Base-by-base conservation (phyloP, 78 protist species). In the Carpediemonas membranifera region DNA sequence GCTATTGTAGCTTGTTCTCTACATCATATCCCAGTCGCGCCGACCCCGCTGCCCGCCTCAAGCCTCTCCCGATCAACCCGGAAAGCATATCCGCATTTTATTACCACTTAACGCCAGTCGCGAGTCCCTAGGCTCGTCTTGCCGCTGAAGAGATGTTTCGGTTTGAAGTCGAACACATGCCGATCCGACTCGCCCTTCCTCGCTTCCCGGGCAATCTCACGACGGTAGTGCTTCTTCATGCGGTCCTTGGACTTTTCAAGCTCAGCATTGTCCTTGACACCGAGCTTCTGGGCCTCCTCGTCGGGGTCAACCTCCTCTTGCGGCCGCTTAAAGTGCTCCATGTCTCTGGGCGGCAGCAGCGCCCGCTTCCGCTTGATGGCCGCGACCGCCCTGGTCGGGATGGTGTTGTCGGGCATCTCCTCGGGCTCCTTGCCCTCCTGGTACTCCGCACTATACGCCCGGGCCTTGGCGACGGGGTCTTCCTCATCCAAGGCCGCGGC, bases 81-180 rank as follows among this genome's bases (percentile, higher is more conserved):
- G n/a, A n/a, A n/a, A n/a, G n/a, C n/a, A n/a, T n/a, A n/a, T n/a
- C n/a, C n/a, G n/a, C n/a, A n/a, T 54, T n/a, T n/a, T n/a, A n/a
- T n/a, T n/a, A n/a, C n/a, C n/a, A n/a, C n/a, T 80, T 84, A 92
- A 21, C 98, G 83, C n/a, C 85, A 70, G 58, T 87, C 91, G 2
- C 70, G 74, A 62, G 28, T 86, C 59, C 96, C 96, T 39, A 30
- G 36, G 27, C 78, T 67, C 64, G 91, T 74, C 91, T 94, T 94
- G 58, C 98, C 98, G 0, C 91, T 16, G 81, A 77, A 84, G 58
- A 92, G 50, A 54, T 84, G 91, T 70, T 89, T 90, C 33, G 96
- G 98, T 44, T 7, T 61, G 28, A 47, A 30, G n/a, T 51, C 39
- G 37, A 18, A 51, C 47, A 87, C 67, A 58, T 57, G 77, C 19